Conservation (phyloP, 768 basidiomycete species). For the Leccinellum rugosiceps region DNA sequence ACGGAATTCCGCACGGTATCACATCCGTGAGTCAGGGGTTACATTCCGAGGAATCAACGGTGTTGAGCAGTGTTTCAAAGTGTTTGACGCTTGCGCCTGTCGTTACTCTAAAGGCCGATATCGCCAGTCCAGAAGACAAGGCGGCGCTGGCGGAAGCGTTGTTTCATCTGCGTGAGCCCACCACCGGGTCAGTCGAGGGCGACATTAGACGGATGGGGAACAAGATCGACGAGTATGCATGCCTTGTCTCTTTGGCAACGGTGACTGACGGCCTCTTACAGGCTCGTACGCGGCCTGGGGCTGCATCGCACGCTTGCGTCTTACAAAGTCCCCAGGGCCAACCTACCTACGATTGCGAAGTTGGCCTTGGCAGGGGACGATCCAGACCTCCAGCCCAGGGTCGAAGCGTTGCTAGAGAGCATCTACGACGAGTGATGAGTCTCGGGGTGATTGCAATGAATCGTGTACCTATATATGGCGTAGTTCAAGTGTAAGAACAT, state of each 20-base stretch:
- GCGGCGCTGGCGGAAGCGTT: constrained; percentile 53
- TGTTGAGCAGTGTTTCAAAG: constrained; percentile 31
- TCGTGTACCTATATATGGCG: neutral
- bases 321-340: constrained; percentile 60
- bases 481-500: no score
- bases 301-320: constrained; percentile 54
- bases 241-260: neutral
- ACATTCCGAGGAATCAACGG: constrained; percentile 5
- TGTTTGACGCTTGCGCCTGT: constrained; percentile 71
- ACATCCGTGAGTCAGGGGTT: constrained; percentile 56
- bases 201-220: constrained; percentile 54
- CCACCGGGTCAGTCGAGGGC: constrained; percentile 63
- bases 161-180: constrained; percentile 55
- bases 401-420: constrained; percentile 48
- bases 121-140: constrained; percentile 61
- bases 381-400: constrained; percentile 33
- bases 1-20: constrained; percentile 77
- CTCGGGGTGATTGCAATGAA: neutral
- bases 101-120: constrained; percentile 54
- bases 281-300: constrained; percentile 59
- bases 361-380: constrained; percentile 30
- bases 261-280: constrained; percentile 25
- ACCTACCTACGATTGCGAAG: constrained; percentile 51
- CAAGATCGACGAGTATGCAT: constrained; percentile 52
- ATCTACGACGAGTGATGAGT: constrained; percentile 33